Evolutionary conservation across 2,329 filamentous ascomycete genomes (phyloP).

Genomic region (Nannizziopsis arthrosporioides): DNA sequence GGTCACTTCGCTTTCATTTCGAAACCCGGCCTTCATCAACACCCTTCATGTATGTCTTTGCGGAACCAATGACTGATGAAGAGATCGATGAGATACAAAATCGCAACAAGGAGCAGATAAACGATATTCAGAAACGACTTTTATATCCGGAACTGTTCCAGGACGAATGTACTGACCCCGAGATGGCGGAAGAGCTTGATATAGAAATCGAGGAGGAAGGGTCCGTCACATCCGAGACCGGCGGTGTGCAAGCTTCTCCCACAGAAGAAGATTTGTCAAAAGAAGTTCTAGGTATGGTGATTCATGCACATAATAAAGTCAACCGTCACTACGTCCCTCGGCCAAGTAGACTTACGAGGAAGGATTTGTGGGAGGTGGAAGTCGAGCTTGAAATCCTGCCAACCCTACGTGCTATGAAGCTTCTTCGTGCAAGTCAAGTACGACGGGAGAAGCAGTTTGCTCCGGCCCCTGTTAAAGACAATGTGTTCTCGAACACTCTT

Average conservation of each 20-base stretch:
- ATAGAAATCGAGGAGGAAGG: constrained; percentile 13
- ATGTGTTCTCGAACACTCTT: constrained; percentile 26
- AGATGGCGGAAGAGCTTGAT: constrained; percentile 15
- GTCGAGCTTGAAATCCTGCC: constrained; percentile 60
- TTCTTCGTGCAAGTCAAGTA: constrained; percentile 48
- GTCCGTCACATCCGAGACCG: constrained; percentile 13
- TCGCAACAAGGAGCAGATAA: constrained; percentile 51
- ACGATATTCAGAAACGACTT: constrained; percentile 52
- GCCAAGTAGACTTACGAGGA: constrained; percentile 39
- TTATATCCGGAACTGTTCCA: constrained; percentile 25
- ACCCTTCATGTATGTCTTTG: constrained; percentile 79
- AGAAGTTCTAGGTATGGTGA: constrained; percentile 54
- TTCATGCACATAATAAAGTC: constrained; percentile 62
- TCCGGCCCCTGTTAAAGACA: constrained; percentile 27
- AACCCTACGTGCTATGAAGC: constrained; percentile 31
- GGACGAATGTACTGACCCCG: constrained; percentile 17
- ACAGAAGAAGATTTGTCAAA: constrained; percentile 11
- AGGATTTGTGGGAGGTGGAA: constrained; percentile 59
- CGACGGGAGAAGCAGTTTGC: constrained; percentile 43
- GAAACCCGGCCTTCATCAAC: constrained; percentile 55
- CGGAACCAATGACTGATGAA: constrained; percentile 64
- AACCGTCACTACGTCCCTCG: constrained; percentile 54
- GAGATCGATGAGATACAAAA: constrained; percentile 65
- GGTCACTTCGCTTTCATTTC: constrained; percentile 67
- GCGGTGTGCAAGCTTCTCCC: constrained; percentile 13